phyloP scores from a whole-genome alignment of 1,284 basidiomycete genomes.

The Thecaphora frezii region DNA sequence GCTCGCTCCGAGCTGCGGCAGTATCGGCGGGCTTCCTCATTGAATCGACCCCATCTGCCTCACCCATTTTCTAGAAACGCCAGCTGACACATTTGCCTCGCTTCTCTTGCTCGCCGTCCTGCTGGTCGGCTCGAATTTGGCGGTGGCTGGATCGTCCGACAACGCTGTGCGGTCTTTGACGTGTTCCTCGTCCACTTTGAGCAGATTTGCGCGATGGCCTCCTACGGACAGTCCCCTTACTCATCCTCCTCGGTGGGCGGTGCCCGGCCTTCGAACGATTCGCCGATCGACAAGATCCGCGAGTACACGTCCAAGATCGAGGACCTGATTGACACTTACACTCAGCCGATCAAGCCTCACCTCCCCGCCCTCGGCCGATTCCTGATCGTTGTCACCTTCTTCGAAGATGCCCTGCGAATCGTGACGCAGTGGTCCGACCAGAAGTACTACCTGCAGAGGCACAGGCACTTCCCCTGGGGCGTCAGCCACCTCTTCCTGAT shows the following conservation, averaged over 20 bases:
- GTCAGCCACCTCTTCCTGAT: slow-evolving; percentile 89
- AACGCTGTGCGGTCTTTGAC: slow-evolving; percentile 11
- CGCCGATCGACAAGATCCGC: slow-evolving; percentile 77
- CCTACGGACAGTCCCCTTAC: slow-evolving; percentile 46
- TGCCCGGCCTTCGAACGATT: slow-evolving; percentile 18
- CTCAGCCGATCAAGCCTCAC: slow-evolving; percentile 90
- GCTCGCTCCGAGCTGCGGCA: too few species aligned
- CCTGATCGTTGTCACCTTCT: slow-evolving; percentile 95
- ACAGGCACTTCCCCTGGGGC: slow-evolving; percentile 92
- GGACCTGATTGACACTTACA: slow-evolving; percentile 87
- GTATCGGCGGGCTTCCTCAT: too few species aligned
- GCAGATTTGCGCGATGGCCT: slow-evolving; percentile 17
- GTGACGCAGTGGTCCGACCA: slow-evolving; percentile 93
- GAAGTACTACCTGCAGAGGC: slow-evolving; percentile 68
- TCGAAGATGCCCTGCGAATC: slow-evolving; percentile 94
- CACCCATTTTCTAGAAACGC: too few species aligned
- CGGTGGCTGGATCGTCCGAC: slow-evolving; percentile 14
- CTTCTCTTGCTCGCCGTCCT: too few species aligned
- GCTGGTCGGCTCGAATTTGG: too few species aligned
- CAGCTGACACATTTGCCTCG: too few species aligned
- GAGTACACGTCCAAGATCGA: slow-evolving; percentile 74
- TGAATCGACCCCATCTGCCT: too few species aligned
- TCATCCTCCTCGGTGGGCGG: slow-evolving; percentile 24
- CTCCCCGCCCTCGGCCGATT: slow-evolving; percentile 93
- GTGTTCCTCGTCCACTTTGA: slow-evolving; percentile 1